A percentile compares a stretch with the other conserved stretches of the same genome.
Conservation (phyloP, 306 rosid genomes). For the Rosa rugosa region DNA sequence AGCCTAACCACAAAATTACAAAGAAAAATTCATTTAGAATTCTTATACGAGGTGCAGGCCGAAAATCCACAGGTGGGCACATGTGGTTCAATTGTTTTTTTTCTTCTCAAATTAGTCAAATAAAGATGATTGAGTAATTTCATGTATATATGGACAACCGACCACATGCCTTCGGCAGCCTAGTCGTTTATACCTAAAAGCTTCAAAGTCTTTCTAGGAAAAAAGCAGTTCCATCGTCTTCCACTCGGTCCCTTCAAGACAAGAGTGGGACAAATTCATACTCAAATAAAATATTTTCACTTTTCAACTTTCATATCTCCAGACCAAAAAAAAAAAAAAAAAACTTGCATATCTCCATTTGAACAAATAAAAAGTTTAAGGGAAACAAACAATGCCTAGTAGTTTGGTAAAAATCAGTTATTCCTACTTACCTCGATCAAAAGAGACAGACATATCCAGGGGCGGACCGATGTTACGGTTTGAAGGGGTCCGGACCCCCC, state of each 20-base stretch:
- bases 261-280: neutral
- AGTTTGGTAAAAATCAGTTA: neutral
- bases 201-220: neutral
- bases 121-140: neutral
- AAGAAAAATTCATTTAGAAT: neutral
- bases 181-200: neutral
- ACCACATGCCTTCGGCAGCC: neutral
- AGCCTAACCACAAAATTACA: neutral
- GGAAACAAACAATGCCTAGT: neutral
- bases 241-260: constrained; percentile 13
- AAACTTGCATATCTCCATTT: neutral
- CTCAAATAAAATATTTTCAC: neutral
- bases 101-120: neutral
- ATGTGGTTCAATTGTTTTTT: neutral
- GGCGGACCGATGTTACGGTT: no score
- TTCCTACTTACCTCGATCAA: neutral
- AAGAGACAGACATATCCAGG: no score
- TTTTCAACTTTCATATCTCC: neutral
- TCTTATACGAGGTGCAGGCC: neutral
- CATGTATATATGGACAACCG: neutral
- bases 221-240: neutral
- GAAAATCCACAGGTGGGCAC: neutral
- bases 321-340: no score
- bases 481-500: no score
- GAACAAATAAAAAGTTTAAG: neutral